Percentiles rank a stretch among this genome's conserved stretches.
phyloP scores from a whole-genome alignment of 1,284 basidiomycete species.

The Sporisorium sorghi region DNA sequence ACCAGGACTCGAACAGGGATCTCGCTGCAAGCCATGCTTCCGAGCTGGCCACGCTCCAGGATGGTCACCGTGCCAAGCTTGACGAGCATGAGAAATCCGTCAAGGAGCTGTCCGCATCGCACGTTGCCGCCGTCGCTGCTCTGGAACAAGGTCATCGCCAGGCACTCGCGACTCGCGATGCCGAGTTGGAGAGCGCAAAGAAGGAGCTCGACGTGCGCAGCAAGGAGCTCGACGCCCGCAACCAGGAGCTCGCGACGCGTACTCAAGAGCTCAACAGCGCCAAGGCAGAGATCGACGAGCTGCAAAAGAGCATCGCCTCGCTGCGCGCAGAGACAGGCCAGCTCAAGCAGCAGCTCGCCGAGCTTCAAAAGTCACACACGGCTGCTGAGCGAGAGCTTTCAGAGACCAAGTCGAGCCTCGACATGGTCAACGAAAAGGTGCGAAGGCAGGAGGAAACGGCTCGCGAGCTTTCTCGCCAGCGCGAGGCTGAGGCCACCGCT shows the following conservation, averaged over 20 bases:
- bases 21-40: conserved; percentile 23
- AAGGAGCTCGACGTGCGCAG: conserved; percentile 16
- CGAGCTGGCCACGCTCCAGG: conserved; percentile 19
- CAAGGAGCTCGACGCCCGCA: conserved; percentile 9
- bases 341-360: conserved; percentile 33
- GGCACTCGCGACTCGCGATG: conserved; percentile 23
- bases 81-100: conserved; percentile 21
- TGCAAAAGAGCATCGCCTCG: conserved; percentile 36
- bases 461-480: conserved; percentile 36
- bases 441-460: conserved; percentile 46
- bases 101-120: conserved; percentile 22
- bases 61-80: conserved; percentile 19
- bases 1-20: conserved; percentile 14
- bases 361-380: conserved; percentile 32
- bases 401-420: conserved; percentile 40
- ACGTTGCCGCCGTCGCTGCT: conserved; percentile 21
- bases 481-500: conserved; percentile 45
- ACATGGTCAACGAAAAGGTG: conserved; percentile 47
- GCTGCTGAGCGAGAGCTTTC: conserved; percentile 38
- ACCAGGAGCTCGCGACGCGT: conserved; percentile 17
- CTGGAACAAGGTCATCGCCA: conserved; percentile 33
- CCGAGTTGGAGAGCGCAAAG: conserved; percentile 15
- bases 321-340: conserved; percentile 39
- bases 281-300: conserved; percentile 35
- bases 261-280: conserved; percentile 28